Conservation (phyloP, 805 yeast species). For the Tetrapisispora nanseiensis region DNA sequence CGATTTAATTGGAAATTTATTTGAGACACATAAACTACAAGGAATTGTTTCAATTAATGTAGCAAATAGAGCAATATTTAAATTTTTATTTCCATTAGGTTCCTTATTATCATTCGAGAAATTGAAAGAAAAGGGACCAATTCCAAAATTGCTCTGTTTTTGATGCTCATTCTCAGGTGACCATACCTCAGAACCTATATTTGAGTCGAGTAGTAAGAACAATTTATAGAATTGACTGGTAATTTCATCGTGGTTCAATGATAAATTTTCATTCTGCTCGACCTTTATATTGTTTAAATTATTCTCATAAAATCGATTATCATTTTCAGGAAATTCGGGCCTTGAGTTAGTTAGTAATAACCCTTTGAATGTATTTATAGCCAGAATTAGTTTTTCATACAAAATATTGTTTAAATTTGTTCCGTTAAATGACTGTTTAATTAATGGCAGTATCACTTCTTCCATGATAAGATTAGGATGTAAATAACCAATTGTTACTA, state of each 20-base stretch:
- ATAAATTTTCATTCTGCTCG: slow-evolving; percentile 22
- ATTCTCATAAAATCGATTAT: slow-evolving; percentile 24
- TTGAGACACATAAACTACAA: slow-evolving; percentile 44
- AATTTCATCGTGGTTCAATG: slow-evolving; percentile 59
- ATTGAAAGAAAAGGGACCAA: slow-evolving; percentile 32
- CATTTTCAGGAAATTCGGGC: slow-evolving; percentile 64
- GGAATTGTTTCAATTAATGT: slow-evolving; percentile 65
- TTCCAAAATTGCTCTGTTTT: slow-evolving; percentile 30
- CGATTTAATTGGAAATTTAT: slow-evolving; percentile 46
- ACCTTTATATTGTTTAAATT: slow-evolving; percentile 28
- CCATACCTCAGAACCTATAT: slow-evolving; percentile 40
- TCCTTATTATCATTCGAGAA: slow-evolving; percentile 32
- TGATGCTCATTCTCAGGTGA: slow-evolving; percentile 30
- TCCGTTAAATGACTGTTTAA: slow-evolving; percentile 53
- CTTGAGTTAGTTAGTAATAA: slow-evolving; percentile 56
- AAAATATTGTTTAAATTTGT: slow-evolving; percentile 47
- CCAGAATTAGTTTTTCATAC: slow-evolving; percentile 63
- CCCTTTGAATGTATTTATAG: slow-evolving; percentile 61
- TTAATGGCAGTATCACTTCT: slow-evolving; percentile 60
- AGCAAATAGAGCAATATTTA: slow-evolving; percentile 55
- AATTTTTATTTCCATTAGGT: slow-evolving; percentile 18
- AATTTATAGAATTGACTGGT: slow-evolving; percentile 47
- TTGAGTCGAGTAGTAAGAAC: slow-evolving; percentile 50
- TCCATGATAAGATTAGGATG: slow-evolving; percentile 75
- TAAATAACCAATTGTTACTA: slow-evolving; percentile 70